Evolutionary conservation across 2,329 filamentous ascomycete genomes (phyloP), one percentile per base, ranked within the genome.

Genomic region (Phyllosticta ampelicida): DNA sequence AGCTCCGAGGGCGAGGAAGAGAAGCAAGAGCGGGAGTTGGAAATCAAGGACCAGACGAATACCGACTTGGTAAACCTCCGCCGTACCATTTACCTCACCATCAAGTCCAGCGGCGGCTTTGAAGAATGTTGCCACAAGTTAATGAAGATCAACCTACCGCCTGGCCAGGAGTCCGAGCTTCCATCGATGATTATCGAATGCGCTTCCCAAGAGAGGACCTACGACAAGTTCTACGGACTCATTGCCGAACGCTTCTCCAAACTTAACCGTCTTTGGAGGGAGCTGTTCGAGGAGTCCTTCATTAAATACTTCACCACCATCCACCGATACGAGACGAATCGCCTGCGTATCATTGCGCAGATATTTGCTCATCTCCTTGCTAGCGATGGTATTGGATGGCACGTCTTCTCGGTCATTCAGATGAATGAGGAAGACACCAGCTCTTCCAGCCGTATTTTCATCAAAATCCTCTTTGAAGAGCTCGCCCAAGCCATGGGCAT

Each of bases 11-110:
- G 86, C 56, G 87, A 88, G 57, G 87, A 91, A 60, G 85, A 88
- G 49, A 80, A 86, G 62, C 86, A 94, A 69, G 85, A 89, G 62
- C 87, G 87, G 68, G 87, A 87, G 19, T 80, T 97, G 72, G 94
- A 99, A 71, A 95, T 99, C 77, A 96, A 97, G 74, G 94, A 99
- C 68, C 90, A 96, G 75, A 95, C 87, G 62, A 99, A 99, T 67
- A 91, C 91, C 0, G 91, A 99, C 71, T 80, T 99, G 13, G 90
- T 97, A 70, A 95, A 95, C 68, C 78, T 99, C 54, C 87, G 94
- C 61, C 84, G 90, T 67, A 96, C 89, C 6, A 99, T 97, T 65
- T 99, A 99, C 72, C 80, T 99, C 62, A 99, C 92, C 10, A 95
- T 99, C 71, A 95, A 95, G 89, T 95, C 89, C 48, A 94, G 89